phyloP scores from a whole-genome alignment of 2,329 filamentous ascomycete genomes.

The Talaromyces sp. region DNA sequence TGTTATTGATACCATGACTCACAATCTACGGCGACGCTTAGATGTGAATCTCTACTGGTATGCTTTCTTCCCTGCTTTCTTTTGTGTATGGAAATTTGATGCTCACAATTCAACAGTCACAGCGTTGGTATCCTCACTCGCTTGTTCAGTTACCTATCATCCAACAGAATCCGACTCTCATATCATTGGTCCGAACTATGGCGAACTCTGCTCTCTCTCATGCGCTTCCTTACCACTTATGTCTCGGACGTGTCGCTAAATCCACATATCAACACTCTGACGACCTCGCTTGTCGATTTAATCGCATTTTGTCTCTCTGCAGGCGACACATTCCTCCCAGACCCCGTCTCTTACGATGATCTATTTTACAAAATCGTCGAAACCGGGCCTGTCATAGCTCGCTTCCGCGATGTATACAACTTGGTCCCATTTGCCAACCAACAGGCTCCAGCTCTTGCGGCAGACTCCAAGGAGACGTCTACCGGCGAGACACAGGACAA shows the following conservation, averaged over 20 bases:
- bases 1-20: constrained; percentile 85
- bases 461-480: constrained; percentile 19
- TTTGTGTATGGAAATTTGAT: background rate
- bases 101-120: constrained; percentile 40
- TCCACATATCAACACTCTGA: constrained; percentile 64
- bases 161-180: constrained; percentile 70
- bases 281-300: constrained; percentile 74
- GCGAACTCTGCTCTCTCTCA: constrained; percentile 77
- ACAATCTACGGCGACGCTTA: constrained; percentile 81
- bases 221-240: constrained; percentile 88
- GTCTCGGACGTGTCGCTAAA: constrained; percentile 67
- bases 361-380: constrained; percentile 98
- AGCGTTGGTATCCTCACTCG: constrained; percentile 77
- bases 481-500: constrained; percentile 9
- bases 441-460: constrained; percentile 16
- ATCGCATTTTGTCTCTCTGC: constrained; percentile 77
- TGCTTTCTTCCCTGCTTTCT: constrained; percentile 7
- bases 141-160: constrained; percentile 76
- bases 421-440: constrained; percentile 21
- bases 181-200: constrained; percentile 98
- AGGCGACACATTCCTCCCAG: constrained; percentile 86
- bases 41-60: constrained; percentile 78
- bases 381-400: constrained; percentile 72
- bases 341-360: constrained; percentile 84
- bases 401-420: constrained; percentile 74